Base-by-base conservation (phyloP, 805 yeast species). In the Lachancea nothofagi region DNA sequence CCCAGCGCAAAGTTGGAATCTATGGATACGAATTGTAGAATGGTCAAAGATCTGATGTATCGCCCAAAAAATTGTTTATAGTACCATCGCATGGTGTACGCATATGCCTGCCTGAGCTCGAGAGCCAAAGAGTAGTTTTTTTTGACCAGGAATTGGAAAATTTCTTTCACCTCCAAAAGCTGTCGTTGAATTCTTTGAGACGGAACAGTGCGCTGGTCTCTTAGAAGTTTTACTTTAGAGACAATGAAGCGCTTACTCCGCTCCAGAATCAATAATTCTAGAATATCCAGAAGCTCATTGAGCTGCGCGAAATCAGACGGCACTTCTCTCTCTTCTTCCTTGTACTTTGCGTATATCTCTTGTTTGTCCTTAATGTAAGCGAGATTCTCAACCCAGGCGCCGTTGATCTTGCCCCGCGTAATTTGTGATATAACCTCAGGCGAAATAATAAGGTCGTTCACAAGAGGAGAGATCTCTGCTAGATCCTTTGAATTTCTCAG, bases 61-160 rank as follows among this genome's bases (percentile, higher is more conserved):
- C 88, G 76, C 13, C 80, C 78, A 54, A 89, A 90, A 49, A 83
- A 75, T 41, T 82, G 74, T 42, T 73, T 70, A 59, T 93, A 93
- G 64, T 90, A 93, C 98, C 98, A 93, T 52, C 75, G 70, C 85
- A 93, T 89, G 2, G 97, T 90, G 53, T 78, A 79, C 14, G 80
- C 65, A 58, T 93, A 93, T 0, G 97, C 97, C 51, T 74, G 74
- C 40, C 78, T 72, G 28, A 93, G 69, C 53, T 86, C 93, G 12
- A 65, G 57, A 0, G 95, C 90, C 40, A 93, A 63, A 5, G 77
- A 70, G 7, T 73, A 69, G 42, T 83, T 75, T 36, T 77, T 74
- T 4, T 62, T 52, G 3, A 66, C 58, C 27, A 90, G 57, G 44
- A 84, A 87, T 3, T 64, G 63, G 49, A 65, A 83, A 1, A 77